phyloP scores from a whole-genome alignment of 1,284 basidiomycete species.

The Ustilago loliicola region DNA sequence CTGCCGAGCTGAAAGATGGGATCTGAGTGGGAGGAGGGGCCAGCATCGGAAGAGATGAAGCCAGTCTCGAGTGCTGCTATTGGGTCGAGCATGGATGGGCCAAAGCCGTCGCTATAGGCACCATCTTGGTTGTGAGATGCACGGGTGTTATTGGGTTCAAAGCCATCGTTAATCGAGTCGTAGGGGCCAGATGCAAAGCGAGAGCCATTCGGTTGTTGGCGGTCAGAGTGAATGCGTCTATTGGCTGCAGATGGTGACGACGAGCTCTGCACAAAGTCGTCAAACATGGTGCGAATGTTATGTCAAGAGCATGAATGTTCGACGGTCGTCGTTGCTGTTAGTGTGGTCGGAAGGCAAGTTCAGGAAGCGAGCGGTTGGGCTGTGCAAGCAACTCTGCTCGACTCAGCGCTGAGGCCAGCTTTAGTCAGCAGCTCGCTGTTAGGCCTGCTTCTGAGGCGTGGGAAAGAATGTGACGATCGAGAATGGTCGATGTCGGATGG shows the following conservation, averaged over 20 bases:
- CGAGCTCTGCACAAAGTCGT: constrained; percentile 56
- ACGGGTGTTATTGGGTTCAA: constrained; percentile 19
- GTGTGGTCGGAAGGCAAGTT: background rate
- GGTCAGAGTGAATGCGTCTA: constrained; percentile 3
- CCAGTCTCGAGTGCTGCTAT: constrained; percentile 62
- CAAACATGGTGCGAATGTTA: constrained; percentile 31
- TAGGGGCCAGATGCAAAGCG: constrained; percentile 10
- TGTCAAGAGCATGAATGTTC: background rate
- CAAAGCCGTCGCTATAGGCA: constrained; percentile 15
- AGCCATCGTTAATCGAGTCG: constrained; percentile 41
- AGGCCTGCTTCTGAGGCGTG: background rate
- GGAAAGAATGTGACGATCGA: background rate
- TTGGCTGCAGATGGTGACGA: constrained; percentile 28
- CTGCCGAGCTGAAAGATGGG: constrained; percentile 68
- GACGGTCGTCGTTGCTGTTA: background rate
- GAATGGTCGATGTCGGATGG: background rate
- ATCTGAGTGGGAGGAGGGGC: constrained; percentile 26
- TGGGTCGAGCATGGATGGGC: constrained; percentile 37
- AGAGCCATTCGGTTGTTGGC: constrained; percentile 9
- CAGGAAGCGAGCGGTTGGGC: background rate
- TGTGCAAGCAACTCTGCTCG: background rate
- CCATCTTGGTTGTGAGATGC: background rate
- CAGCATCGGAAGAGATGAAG: constrained; percentile 58
- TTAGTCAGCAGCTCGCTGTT: background rate
- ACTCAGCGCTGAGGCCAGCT: background rate